Percentiles rank a stretch among this genome's conserved stretches.
These are phyloP conservation scores for Apostasia ramifera DNA, from an alignment of 106 monocot genomes.

Conservation along the genomic window DNA sequence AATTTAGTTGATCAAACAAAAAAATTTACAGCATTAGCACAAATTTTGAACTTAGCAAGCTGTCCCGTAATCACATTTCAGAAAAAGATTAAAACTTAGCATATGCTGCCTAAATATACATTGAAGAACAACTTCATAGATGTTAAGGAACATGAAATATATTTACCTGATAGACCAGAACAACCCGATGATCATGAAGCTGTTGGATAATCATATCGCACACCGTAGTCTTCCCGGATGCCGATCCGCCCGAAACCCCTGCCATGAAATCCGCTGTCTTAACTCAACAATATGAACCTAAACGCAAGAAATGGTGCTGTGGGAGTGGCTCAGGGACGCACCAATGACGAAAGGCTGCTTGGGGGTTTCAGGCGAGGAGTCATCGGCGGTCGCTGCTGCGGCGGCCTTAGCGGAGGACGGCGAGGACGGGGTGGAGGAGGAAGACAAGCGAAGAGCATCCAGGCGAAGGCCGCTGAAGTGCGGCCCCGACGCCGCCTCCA, in stretches of 20 bases:
- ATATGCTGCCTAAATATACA: neutral
- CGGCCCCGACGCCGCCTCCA: conserved; percentile 15
- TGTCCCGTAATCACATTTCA: too few species aligned
- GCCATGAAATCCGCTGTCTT: neutral
- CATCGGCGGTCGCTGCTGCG: conserved; percentile 2
- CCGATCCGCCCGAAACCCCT: conserved; percentile 86
- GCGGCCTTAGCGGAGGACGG: conserved; percentile 5
- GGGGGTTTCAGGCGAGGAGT: conserved; percentile 9
- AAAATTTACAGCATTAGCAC: too few species aligned
- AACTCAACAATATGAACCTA: neutral
- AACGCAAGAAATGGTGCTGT: neutral
- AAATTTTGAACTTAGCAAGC: too few species aligned
- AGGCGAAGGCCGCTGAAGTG: conserved; percentile 16
- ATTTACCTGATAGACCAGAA: conserved; percentile 62
- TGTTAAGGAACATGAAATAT: neutral
- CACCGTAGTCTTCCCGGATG: conserved; percentile 86
- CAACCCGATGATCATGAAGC: conserved; percentile 77
- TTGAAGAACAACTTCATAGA: neutral
- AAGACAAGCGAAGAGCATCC: conserved; percentile 6
- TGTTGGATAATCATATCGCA: conserved; percentile 93
- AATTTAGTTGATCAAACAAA: too few species aligned
- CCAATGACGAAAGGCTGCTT: conserved; percentile 72
- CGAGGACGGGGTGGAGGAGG: conserved; percentile 2
- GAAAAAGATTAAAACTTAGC: too few species aligned
- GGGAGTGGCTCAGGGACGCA: conserved; percentile 5